A percentile compares a stretch with the other conserved stretches of the same genome.
Evolutionary conservation across 1,284 basidiomycete species (phyloP).

Genomic region (Cutaneotrichosporon dermatis): DNA sequence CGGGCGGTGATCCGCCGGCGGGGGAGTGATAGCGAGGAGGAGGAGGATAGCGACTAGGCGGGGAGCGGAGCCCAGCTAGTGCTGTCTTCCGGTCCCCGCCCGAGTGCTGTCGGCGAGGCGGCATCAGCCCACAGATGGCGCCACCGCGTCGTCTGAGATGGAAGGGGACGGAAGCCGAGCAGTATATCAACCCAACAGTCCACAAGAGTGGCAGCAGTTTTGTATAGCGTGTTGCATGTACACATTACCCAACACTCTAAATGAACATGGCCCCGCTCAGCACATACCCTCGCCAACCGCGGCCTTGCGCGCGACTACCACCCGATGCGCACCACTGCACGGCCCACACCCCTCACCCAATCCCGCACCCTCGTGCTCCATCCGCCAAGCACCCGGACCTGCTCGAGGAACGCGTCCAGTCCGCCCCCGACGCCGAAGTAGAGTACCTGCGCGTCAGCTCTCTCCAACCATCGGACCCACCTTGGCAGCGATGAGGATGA

Average conservation of each 20-base stretch:
- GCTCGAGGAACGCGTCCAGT: slow-evolving; percentile 63
- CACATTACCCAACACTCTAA: too few relatives aligned
- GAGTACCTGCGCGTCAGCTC: slow-evolving; percentile 56
- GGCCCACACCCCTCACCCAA: slow-evolving; percentile 60
- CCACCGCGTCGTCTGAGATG: too few relatives aligned
- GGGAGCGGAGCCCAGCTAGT: too few relatives aligned
- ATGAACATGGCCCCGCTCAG: too few relatives aligned
- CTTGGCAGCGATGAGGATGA: slow-evolving; percentile 46
- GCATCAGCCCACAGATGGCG: too few relatives aligned
- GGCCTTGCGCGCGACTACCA: too few relatives aligned
- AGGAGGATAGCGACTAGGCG: neutral
- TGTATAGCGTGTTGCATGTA: too few relatives aligned
- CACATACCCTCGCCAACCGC: too few relatives aligned
- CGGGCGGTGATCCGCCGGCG: neutral
- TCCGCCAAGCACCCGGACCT: slow-evolving; percentile 52
- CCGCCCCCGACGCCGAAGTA: slow-evolving; percentile 97
- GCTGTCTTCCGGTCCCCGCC: neutral
- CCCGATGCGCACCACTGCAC: slow-evolving; percentile 59
- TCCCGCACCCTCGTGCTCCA: slow-evolving; percentile 49
- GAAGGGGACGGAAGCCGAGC: too few relatives aligned
- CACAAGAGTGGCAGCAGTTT: too few relatives aligned
- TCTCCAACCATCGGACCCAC: slow-evolving; percentile 24
- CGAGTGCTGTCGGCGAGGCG: too few relatives aligned
- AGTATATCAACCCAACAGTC: too few relatives aligned
- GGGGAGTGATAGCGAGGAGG: neutral